A percentile compares a stretch with the other conserved stretches of the same genome.
phyloP scores from a whole-genome alignment of 2,329 filamentous ascomycete species.

The Xylariaceae sp. region DNA sequence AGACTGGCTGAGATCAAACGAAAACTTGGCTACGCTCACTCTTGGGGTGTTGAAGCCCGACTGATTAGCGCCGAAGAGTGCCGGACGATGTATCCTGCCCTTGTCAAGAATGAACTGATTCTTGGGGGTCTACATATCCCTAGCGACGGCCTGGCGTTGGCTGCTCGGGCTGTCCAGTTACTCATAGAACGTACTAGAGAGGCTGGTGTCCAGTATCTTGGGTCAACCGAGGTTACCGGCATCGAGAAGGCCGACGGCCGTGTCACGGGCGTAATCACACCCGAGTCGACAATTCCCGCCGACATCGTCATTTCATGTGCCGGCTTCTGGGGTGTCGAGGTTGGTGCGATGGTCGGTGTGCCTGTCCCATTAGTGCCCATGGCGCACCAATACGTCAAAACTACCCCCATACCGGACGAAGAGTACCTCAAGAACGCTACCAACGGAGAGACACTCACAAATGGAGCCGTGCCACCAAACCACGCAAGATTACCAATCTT shows the following conservation, averaged over 20 bases:
- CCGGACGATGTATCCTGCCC: conserved; percentile 9
- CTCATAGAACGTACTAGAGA: conserved; percentile 15
- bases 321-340: conserved; percentile 19
- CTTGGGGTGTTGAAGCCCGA: conserved; percentile 15
- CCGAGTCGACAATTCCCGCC: conserved; percentile 9
- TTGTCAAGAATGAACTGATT: conserved; percentile 13
- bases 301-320: conserved; percentile 19
- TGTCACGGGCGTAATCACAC: conserved; percentile 17
- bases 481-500: conserved; percentile 14
- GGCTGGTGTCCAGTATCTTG: conserved; percentile 16
- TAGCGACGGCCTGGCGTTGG: conserved; percentile 16
- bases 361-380: conserved; percentile 17
- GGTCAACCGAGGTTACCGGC: conserved; percentile 13
- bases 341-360: conserved; percentile 18
- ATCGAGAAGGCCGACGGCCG: conserved; percentile 11
- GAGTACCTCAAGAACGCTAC: not conserved
- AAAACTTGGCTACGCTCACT: conserved; percentile 18
- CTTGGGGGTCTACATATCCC: conserved; percentile 17
- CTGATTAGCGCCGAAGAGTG: conserved; percentile 16
- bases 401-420: conserved; percentile 6
- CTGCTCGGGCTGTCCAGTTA: conserved; percentile 15
- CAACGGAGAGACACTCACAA: conserved; percentile 4
- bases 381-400: conserved; percentile 20
- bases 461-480: conserved; percentile 7
- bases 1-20: conserved; percentile 17